Evolutionary conservation across 2,329 filamentous ascomycete genomes (phyloP).

Genomic region (Colletotrichum sp.): DNA sequence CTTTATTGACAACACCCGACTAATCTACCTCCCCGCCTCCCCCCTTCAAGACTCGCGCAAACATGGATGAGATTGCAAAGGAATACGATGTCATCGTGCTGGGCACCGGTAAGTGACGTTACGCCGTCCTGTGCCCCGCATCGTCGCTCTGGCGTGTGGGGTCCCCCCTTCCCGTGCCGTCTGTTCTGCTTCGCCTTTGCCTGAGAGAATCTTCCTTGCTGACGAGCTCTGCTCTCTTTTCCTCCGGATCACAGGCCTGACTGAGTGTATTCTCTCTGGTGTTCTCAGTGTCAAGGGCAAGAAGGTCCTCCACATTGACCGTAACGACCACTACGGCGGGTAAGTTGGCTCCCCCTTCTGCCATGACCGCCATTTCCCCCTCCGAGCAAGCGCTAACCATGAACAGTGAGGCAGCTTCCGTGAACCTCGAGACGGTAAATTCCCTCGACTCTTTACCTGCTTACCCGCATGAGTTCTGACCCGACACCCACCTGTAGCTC

Average conservation of each 20-base stretch:
- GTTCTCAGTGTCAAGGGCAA: slow-evolving; percentile 98
- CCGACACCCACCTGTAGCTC: slow-evolving; percentile 61
- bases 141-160: slow-evolving; percentile 24
- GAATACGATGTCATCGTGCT: slow-evolving; percentile 99
- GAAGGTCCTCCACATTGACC: slow-evolving; percentile 98
- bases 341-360: slow-evolving; percentile 51
- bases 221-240: slow-evolving; percentile 29
- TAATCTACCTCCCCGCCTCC: background rate
- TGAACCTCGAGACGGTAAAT: slow-evolving; percentile 90
- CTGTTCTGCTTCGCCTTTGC: slow-evolving; percentile 5
- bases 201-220: slow-evolving; percentile 26
- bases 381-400: background rate
- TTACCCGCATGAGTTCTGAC: slow-evolving; percentile 14
- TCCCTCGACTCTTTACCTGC: slow-evolving; percentile 30
- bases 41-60: slow-evolving; percentile 33
- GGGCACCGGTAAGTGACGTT: slow-evolving; percentile 79
- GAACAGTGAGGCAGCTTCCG: slow-evolving; percentile 85
- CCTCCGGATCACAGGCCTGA: slow-evolving; percentile 71
- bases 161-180: background rate
- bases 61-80: slow-evolving; percentile 97
- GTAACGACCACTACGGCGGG: slow-evolving; percentile 98
- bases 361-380: background rate
- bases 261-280: slow-evolving; percentile 98
- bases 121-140: slow-evolving; percentile 31
- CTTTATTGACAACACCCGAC: slow-evolving; percentile 10